Percentiles rank a stretch among this genome's conserved stretches.
Conservation (phyloP, 257 asterid species). For the Scutellaria barbata region DNA sequence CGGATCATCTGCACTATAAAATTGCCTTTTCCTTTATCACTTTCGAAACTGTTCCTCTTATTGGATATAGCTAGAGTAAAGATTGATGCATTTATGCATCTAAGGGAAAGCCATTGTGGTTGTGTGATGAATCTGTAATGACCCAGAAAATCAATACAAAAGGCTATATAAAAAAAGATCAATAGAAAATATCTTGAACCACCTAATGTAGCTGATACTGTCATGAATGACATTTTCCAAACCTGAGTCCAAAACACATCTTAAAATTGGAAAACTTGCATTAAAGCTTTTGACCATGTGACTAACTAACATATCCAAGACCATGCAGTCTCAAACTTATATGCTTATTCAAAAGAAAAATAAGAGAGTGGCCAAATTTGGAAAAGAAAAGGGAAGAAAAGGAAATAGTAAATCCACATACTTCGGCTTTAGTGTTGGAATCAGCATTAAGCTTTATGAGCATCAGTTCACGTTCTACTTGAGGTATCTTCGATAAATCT, state of each 20-base stretch:
- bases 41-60: neutral
- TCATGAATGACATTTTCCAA: neutral
- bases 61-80: neutral
- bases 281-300: neutral
- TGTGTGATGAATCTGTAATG: neutral
- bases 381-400: conserved; percentile 10
- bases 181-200: neutral
- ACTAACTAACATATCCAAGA: conserved; percentile 7
- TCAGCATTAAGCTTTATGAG: conserved; percentile 78
- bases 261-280: conserved; percentile 4
- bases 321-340: neutral
- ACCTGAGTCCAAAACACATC: conserved; percentile 15
- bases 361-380: conserved; percentile 4
- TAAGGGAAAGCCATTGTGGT: neutral
- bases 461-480: conserved; percentile 90
- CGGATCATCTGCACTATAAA: neutral
- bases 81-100: neutral
- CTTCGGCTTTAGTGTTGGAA: conserved; percentile 69
- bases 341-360: conserved; percentile 11
- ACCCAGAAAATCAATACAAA: neutral
- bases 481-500: conserved; percentile 77
- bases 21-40: neutral
- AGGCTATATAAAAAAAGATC: neutral
- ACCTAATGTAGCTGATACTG: neutral
- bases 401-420: conserved; percentile 34